These are phyloP conservation scores for Paramecium sonneborni DNA, from an alignment of 73 alveolate genomes.

Conservation along the genomic window DNA sequence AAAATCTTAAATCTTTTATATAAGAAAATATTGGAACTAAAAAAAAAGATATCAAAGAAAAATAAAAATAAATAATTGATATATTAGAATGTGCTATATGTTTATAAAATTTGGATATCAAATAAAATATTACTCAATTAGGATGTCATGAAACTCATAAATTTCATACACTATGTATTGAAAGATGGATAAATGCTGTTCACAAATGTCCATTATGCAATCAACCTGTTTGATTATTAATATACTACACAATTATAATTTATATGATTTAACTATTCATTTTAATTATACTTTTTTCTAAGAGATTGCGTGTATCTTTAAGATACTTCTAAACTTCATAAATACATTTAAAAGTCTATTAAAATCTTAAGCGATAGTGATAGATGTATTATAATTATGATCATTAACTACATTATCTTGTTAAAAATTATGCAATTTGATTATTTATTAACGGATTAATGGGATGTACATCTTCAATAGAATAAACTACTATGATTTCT, in stretches of 20 bases:
- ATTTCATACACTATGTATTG: background rate
- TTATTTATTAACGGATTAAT: constrained; percentile 32
- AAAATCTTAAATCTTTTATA: background rate
- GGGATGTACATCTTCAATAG: constrained; percentile 38
- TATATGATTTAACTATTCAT: too few species aligned
- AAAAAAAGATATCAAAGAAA: background rate
- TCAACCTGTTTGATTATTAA: background rate
- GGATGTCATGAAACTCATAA: background rate
- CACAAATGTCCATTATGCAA: constrained; percentile 30
- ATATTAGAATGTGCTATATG: background rate
- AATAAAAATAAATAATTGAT: background rate
- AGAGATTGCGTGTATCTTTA: too few species aligned
- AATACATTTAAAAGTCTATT: too few species aligned
- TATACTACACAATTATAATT: too few species aligned
- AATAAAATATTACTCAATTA: background rate
- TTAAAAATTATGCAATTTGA: constrained; percentile 10
- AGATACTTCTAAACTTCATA: too few species aligned
- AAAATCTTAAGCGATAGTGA: too few species aligned
- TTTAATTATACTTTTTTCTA: too few species aligned
- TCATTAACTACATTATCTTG: background rate
- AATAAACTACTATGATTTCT: background rate
- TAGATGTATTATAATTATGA: too few species aligned
- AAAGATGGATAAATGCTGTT: constrained; percentile 13
- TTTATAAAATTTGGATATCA: background rate
- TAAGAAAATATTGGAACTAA: background rate